phyloP scores from a whole-genome alignment of 2,329 filamentous ascomycete genomes.

The Sporothrix sp. region DNA sequence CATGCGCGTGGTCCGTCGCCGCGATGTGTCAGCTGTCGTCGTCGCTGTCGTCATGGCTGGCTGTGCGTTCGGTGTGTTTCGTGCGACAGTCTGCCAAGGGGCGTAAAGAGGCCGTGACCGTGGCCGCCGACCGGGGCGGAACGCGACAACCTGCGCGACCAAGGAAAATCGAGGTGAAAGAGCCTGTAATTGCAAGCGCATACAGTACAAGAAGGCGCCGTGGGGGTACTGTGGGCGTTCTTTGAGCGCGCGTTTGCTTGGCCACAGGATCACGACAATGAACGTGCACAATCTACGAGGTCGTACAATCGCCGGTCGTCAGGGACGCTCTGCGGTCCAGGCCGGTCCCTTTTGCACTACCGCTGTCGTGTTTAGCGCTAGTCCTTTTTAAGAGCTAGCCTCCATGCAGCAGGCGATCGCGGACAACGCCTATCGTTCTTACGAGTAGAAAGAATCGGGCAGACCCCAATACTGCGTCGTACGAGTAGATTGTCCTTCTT shows the following conservation, averaged over 20 bases:
- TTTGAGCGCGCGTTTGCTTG: no score
- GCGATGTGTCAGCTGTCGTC: neutral
- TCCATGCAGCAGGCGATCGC: neutral
- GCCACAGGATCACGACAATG: no score
- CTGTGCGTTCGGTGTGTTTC: neutral
- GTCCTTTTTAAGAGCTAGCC: neutral
- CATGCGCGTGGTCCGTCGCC: constrained; percentile 14
- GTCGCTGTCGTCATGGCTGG: neutral
- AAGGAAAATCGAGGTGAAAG: no score
- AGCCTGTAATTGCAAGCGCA: no score
- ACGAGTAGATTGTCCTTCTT: no score
- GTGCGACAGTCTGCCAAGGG: neutral
- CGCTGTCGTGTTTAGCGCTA: neutral
- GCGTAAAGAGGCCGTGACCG: neutral
- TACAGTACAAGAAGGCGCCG: no score
- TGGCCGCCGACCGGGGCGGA: no score
- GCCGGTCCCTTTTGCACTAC: constrained; percentile 8
- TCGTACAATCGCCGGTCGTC: no score
- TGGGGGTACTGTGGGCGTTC: neutral
- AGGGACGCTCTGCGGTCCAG: no score
- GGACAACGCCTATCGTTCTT: neutral
- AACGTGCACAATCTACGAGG: no score
- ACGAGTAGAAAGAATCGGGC: neutral
- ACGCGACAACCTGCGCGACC: no score
- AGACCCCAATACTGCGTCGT: no score